Evolutionary conservation across 768 basidiomycete species (phyloP), one percentile per base, ranked within the genome.

Genomic region (Lentinula edodes): DNA sequence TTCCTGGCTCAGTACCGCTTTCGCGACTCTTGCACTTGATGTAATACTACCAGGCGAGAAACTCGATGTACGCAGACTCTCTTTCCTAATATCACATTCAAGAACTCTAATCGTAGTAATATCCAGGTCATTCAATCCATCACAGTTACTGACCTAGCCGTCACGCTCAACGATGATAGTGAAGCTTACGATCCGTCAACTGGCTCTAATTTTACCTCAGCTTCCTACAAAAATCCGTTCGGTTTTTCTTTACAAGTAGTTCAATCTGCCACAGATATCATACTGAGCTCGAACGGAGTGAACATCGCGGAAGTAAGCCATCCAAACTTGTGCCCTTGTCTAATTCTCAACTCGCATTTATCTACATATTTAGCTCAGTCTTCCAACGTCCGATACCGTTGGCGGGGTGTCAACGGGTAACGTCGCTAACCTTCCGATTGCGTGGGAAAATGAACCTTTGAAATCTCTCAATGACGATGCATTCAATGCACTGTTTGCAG

Each of bases 361-460:
- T 28, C 28, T 28, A n/a, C n/a, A n/a, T n/a, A 28, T 28, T 20
- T 66, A 86, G 85, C 78, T 88, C 42, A 70, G 73, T 28, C 71
- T 88, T 32, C 85, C 87, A 5, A 74, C 70, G 59, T 72, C 73
- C 34, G 65, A 80, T 39, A 79, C 78, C 12, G 73, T 76, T 48
- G 86, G 87, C 48, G 86, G 86, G 0, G 80, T 88, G 1, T 89
- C 88, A 23, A 90, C 87, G 0, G 88, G 89, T 28, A 87, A 88
- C 64, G 59, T 80, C n/a, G 89, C 79, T 3, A 75, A 82, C 55
- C 78, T 90, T 50, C 73, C 75, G 2, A 82, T 90, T 53, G 74
- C 77, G 18, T 90, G 87, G 75, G 68, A 78, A 5, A 70, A 89
- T 58, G 71, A 81, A 41, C 82, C 82, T n/a, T 71, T 90, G 9